Base-by-base conservation (phyloP, 208 protist species). In the Acanthamoeba sp. region DNA sequence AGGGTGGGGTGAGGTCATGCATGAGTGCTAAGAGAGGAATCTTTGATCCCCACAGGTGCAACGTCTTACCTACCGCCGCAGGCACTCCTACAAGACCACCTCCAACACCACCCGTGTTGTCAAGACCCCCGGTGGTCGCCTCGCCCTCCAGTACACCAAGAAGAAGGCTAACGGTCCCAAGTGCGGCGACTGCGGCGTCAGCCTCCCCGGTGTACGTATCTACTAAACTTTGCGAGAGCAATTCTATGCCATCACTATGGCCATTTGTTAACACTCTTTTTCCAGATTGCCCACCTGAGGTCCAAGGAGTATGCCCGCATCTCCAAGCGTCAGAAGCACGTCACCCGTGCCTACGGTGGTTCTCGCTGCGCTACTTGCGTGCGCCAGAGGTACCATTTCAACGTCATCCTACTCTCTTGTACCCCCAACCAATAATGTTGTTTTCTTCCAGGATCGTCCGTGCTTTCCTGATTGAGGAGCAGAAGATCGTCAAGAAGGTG, bases 391-490 rank as follows among this genome's bases (percentile, higher is more conserved):
- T 98, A 94, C 29, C 64, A 38, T 73, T 36, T 73, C 64, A 22
- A n/a, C n/a, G n/a, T n/a, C n/a, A n/a, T n/a, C n/a, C n/a, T n/a
- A n/a, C 10, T 94, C 48, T 22, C 71, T 50, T 52, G 16, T 66
- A 34, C 32, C 12, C 16, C 6, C 69, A 24, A 42, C n/a, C 48
- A 87, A 20, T n/a, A 45, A 40, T 29, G 4, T n/a, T 66, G 20
- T 42, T 59, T 88, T 87, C 12, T 50, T 50, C 9, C 66, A 97
- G 99, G 95, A 98, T 99, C 95, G 97, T 99, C 66, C 98, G 99
- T 95, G 99, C 99, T 85, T 99, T 99, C 98, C 98, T 99, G 91
- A 98, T 99, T 78, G 99, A 99, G 98, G 99, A 99, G 97, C 98
- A 99, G 97, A 99, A 99, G 97, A 99, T 99, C 95, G 99, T 99